Conservation (phyloP, 345 rosid genomes). For the Citrus maxima region DNA sequence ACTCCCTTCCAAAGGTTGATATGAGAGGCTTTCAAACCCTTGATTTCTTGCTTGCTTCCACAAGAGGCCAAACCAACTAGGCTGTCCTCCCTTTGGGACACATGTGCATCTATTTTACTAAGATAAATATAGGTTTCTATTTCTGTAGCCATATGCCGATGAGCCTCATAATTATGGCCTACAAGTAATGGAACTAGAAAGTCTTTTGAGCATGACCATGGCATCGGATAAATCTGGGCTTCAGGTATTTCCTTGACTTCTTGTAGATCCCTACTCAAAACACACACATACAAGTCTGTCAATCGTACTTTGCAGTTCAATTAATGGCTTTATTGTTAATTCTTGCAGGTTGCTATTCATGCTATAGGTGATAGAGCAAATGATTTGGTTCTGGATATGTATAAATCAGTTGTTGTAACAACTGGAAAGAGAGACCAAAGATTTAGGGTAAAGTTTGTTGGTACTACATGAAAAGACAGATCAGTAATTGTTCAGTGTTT, state of each 20-base stretch:
- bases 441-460: slow-evolving; percentile 61
- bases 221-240: slow-evolving; percentile 74
- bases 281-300: background rate
- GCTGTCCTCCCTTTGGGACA: background rate
- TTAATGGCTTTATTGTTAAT: slow-evolving; percentile 3
- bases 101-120: background rate
- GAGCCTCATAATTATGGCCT: slow-evolving; percentile 75
- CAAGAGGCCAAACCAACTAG: background rate
- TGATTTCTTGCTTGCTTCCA: no score
- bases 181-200: slow-evolving; percentile 49
- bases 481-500: background rate
- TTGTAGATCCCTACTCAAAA: background rate
- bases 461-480: slow-evolving; percentile 8
- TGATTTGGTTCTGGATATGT: slow-evolving; percentile 67
- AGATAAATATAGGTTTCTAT: background rate
- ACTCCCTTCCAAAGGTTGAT: no score
- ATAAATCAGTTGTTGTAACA: slow-evolving; percentile 47
- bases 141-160: slow-evolving; percentile 60
- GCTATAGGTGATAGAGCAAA: slow-evolving; percentile 94
- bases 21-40: no score
- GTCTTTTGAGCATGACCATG: slow-evolving; percentile 62
- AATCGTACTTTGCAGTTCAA: background rate
- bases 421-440: slow-evolving; percentile 80
- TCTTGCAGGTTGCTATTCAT: slow-evolving; percentile 80
- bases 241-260: slow-evolving; percentile 48